Base-by-base conservation (phyloP, 2,329 filamentous ascomycete genomes). In the Diaporthe destruens region DNA sequence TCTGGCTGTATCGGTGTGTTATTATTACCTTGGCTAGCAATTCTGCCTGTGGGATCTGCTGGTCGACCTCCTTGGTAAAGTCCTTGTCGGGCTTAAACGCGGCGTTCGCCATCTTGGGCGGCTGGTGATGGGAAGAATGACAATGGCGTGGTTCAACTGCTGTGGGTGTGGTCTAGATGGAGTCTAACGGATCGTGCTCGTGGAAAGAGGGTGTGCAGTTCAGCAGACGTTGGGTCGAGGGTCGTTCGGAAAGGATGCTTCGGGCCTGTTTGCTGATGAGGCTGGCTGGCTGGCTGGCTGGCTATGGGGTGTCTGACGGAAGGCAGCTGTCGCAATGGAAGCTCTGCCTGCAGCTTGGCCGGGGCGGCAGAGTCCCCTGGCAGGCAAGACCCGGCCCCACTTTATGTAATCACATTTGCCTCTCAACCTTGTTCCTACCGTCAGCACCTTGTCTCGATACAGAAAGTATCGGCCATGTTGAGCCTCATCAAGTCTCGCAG, bases 21-120 rank as follows among this genome's bases (percentile, higher is more conserved):
- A 96, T 76, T 84, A 96, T 84, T 8, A 96, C 95, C 89, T 95
- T 92, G 77, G 95, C 95, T 78, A 98, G 90, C 86, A 93, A 88
- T 87, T 98, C 91, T 73, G 95, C 94, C 85, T 98, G 95, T 65
- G 94, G 93, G 78, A 99, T 91, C 84, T 94, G 90, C 85, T 93
- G 91, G 87, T 98, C 95, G 80, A 94, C 94, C 85, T 98, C 95
- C 86, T 98, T 97, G 81, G 94, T 93, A 90, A 94, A 98, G 91
- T 99, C 96, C 92, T 97, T 98, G 88, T 99, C 96, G 80, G 96
- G 94, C 90, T 97, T 97, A 84, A 96, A 85, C 80, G 89, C 85
- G 84, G 91, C 91, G 85, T 95, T 93, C 80, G 95, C 93, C 95
- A 97, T 97, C 81, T 77, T 88, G 83, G 79, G 55, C 29, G 67